Base-by-base conservation (phyloP, 805 yeast species). In the Candida insectalens region DNA sequence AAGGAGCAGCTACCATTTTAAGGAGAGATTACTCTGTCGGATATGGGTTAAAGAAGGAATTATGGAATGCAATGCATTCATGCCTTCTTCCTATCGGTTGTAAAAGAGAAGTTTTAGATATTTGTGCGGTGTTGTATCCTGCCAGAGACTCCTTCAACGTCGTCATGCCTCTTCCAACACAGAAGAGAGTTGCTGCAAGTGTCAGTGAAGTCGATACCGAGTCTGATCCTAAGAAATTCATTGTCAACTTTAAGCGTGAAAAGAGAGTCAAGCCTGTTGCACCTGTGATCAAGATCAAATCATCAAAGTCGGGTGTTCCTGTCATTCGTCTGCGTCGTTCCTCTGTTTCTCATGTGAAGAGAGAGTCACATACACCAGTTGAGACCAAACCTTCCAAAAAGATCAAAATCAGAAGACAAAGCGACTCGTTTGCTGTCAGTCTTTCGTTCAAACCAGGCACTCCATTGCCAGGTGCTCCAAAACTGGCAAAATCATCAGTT, bases 21-120 rank as follows among this genome's bases (percentile, higher is more conserved):
- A 59, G 89, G 33, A 62, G 80, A 32, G 80, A 75, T 34, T 69
- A 73, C 37, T 51, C 70, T 2, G 63, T 70, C 33, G 75, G 80
- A 1, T 49, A 55, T 19, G 83, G 85, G 0, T 58, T 92, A 15
- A 66, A 68, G 35, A 46, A 50, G 2, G 67, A 69, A 6, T 45
- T 92, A 2, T 87, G 96, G 96, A 63, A 68, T 29, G 64, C 77
- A 7, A 52, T 87, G 6, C 81, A 77, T 44, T 65, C 81, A 0
- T 74, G 81, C 2, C 52, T 77, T 18, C 39, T 78, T 14, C 68
- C 81, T 9, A 56, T 83, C 2, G 58, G 69, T 27, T 77, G 76
- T 22, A 73, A 77, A 42, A 65, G 88, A 37, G 54, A 67, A 23
- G 47, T 89, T 6, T 77, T 82, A 43, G 81, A 75, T 37, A 47